A percentile compares a stretch with the other conserved stretches of the same genome.
phyloP scores from a whole-genome alignment of 78 protist species.

The Dictyostelium firmibasis region DNA sequence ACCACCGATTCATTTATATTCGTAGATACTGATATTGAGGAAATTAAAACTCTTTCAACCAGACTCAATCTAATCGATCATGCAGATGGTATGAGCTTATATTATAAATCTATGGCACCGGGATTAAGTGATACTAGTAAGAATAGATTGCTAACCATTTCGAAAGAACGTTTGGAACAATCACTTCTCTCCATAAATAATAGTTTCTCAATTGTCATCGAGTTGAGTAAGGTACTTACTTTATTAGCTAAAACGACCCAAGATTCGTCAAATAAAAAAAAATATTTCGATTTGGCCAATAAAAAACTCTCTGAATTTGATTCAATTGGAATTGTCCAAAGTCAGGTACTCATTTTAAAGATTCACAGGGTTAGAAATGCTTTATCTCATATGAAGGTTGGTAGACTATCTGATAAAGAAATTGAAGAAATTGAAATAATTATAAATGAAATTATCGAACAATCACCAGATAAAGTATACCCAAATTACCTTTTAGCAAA shows the following conservation, averaged over 20 bases:
- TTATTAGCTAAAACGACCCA: not conserved
- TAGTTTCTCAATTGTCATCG: constrained; percentile 27
- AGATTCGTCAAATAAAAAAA: not conserved
- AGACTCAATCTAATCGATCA: constrained; percentile 58
- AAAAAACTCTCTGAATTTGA: constrained; percentile 8
- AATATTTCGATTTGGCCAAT: not conserved
- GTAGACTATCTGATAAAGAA: not conserved
- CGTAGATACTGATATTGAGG: constrained; percentile 64
- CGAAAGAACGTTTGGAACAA: constrained; percentile 2
- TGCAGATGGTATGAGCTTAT: constrained; percentile 76
- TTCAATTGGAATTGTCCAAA: constrained; percentile 12
- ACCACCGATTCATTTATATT: not conserved
- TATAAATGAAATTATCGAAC: not conserved
- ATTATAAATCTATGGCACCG: constrained; percentile 22
- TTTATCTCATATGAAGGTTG: not conserved
- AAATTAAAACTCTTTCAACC: constrained; percentile 26
- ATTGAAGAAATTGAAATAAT: not conserved
- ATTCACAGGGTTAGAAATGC: not conserved
- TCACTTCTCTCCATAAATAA: constrained; percentile 45
- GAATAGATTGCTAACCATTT: constrained; percentile 6
- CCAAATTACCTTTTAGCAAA: constrained; percentile 20
- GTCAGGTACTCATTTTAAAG: constrained; percentile 9
- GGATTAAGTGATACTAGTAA: not conserved
- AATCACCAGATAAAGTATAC: not conserved
- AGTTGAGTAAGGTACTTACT: constrained; percentile 31